Evolutionary conservation across 495 filamentous ascomycete genomes (phyloP).

Genomic region (Xeromyces bisporus): DNA sequence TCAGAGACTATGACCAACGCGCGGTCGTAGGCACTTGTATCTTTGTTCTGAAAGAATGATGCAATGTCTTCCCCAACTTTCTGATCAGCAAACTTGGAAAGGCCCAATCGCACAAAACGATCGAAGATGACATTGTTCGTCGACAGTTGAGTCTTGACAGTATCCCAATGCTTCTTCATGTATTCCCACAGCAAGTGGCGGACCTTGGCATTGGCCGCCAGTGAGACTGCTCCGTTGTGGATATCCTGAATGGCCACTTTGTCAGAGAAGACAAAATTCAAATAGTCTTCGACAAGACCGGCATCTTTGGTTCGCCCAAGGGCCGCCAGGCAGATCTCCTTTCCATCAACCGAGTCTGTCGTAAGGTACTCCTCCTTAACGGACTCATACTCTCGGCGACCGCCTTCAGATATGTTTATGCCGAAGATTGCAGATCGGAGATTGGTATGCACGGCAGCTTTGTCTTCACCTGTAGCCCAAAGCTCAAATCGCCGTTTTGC

Average conservation of each 20-base stretch:
- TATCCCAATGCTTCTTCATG: slow-evolving; percentile 61
- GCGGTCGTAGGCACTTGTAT: slow-evolving; percentile 64
- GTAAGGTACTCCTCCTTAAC: slow-evolving; percentile 68
- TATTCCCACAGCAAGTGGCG: slow-evolving; percentile 67
- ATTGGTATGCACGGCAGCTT: slow-evolving; percentile 56
- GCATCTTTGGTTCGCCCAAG: slow-evolving; percentile 58
- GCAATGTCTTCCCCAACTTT: slow-evolving; percentile 60
- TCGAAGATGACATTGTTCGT: slow-evolving; percentile 75
- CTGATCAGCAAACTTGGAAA: slow-evolving; percentile 59
- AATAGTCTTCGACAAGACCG: slow-evolving; percentile 48
- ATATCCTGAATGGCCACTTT: slow-evolving; percentile 65
- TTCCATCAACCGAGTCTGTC: slow-evolving; percentile 73
- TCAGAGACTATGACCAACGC: slow-evolving; percentile 65
- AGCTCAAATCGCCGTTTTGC: slow-evolving; percentile 58
- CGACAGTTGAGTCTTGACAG: slow-evolving; percentile 48
- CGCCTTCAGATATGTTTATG: slow-evolving; percentile 52
- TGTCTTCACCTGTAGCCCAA: slow-evolving; percentile 48
- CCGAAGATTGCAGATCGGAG: slow-evolving; percentile 67
- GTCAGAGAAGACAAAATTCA: slow-evolving; percentile 68
- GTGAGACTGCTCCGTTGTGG: slow-evolving; percentile 55
- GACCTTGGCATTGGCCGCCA: slow-evolving; percentile 53
- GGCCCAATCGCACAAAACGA: slow-evolving; percentile 59
- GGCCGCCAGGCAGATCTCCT: slow-evolving; percentile 63
- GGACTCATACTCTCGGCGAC: slow-evolving; percentile 47
- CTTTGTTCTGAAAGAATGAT: slow-evolving; percentile 65